phyloP scores from a whole-genome alignment of 2,329 filamentous ascomycete species.

The Reticulascus tulasneorum region DNA sequence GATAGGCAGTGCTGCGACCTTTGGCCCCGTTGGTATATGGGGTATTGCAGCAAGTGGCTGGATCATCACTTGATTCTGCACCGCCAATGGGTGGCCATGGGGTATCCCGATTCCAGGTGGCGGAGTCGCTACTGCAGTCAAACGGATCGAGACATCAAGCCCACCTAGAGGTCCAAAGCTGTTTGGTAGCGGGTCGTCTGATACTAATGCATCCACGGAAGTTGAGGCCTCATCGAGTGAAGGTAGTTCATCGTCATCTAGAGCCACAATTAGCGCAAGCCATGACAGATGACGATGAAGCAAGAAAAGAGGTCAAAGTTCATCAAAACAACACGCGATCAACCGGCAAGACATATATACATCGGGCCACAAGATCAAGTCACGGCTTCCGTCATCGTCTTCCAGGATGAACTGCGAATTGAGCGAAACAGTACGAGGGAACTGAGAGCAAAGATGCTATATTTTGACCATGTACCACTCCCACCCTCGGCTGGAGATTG shows the following conservation, averaged over 20 bases:
- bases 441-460: conserved; percentile 40
- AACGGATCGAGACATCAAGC: neutral
- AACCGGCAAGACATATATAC: conserved; percentile 37
- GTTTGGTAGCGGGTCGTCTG: conserved; percentile 44
- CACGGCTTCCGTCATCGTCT: conserved; percentile 61
- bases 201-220: conserved; percentile 66
- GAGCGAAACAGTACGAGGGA: conserved; percentile 28
- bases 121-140: conserved; percentile 6
- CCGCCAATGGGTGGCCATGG: no score
- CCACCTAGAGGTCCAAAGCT: conserved; percentile 1
- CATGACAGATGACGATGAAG: conserved; percentile 6
- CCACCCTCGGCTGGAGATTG: conserved; percentile 21
- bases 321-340: conserved; percentile 13
- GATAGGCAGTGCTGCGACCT: conserved; percentile 8
- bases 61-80: conserved; percentile 9
- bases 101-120: conserved; percentile 7
- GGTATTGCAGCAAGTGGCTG: conserved; percentile 8
- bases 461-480: conserved; percentile 41
- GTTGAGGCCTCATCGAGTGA: conserved; percentile 57
- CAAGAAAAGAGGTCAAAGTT: conserved; percentile 18
- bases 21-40: conserved; percentile 21
- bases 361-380: conserved; percentile 39
- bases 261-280: conserved; percentile 37
- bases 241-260: conserved; percentile 62
- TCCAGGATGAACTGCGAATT: conserved; percentile 33